These are phyloP conservation scores for Nannizziopsis arthrosporioides DNA, from an alignment of 2,329 filamentous ascomycete species.

Conservation along the genomic window DNA sequence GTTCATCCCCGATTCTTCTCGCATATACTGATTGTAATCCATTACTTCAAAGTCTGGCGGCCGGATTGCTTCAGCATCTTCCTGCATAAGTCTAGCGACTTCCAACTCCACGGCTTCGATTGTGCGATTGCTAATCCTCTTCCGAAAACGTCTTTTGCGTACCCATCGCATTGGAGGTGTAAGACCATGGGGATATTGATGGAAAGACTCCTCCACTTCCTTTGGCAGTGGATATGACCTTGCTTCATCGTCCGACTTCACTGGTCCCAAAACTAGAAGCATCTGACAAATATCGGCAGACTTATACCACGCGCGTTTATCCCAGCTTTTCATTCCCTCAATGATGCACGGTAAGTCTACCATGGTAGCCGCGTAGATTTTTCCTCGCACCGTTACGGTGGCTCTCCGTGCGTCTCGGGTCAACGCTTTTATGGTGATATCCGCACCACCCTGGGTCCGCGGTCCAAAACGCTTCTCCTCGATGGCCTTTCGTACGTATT, in stretches of 20 bases:
- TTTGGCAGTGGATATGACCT: constrained; percentile 55
- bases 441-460: constrained; percentile 54
- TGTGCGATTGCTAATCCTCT: constrained; percentile 68
- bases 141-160: constrained; percentile 69
- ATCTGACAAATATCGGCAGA: constrained; percentile 82
- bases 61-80: constrained; percentile 52
- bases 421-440: constrained; percentile 71
- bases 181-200: constrained; percentile 72
- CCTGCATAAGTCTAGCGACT: constrained; percentile 60
- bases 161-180: constrained; percentile 83
- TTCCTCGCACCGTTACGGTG: constrained; percentile 56
- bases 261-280: constrained; percentile 62
- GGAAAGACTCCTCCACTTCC: constrained; percentile 54
- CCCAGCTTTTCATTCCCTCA: constrained; percentile 89
- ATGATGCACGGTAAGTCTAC: constrained; percentile 79
- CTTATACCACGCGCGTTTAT: constrained; percentile 77
- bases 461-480: constrained; percentile 65
- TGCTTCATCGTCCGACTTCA: constrained; percentile 56
- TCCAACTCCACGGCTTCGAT: constrained; percentile 75
- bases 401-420: constrained; percentile 57
- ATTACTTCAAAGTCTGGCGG: constrained; percentile 53
- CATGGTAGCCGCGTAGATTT: constrained; percentile 63
- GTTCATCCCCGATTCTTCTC: constrained; percentile 36
- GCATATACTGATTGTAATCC: constrained; percentile 41
- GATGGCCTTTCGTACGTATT: constrained; percentile 67